These are phyloP conservation scores for Russula vinacea DNA, from an alignment of 768 basidiomycete genomes.

Conservation along the genomic window DNA sequence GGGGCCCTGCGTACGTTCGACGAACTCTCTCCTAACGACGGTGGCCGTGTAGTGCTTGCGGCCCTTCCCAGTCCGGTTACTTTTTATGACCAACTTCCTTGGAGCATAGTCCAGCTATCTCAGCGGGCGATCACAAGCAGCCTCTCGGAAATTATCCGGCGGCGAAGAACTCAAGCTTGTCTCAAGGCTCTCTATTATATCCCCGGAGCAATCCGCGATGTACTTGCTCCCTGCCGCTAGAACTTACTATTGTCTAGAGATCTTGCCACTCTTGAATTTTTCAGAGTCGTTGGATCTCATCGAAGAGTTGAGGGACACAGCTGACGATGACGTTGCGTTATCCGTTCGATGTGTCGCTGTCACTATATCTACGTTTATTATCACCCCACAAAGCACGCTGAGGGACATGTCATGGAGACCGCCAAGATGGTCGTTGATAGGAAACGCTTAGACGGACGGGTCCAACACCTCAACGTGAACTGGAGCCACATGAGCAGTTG, in stretches of 20 bases:
- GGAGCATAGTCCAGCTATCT: not conserved
- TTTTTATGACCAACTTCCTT: not conserved
- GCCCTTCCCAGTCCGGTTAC: slow-evolving; percentile 3
- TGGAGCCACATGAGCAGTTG: too few species aligned
- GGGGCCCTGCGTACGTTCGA: not conserved
- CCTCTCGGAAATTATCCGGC: not conserved
- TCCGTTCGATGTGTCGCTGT: not conserved
- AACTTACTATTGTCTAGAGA: not conserved
- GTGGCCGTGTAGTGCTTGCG: not conserved
- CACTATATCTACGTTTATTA: not conserved
- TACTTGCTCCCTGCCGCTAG: not conserved
- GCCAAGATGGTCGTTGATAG: not conserved
- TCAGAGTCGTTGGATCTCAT: not conserved
- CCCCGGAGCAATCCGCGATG: not conserved
- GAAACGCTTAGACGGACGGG: not conserved
- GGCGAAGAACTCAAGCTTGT: not conserved
- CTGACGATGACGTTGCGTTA: not conserved
- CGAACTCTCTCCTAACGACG: not conserved
- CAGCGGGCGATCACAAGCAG: not conserved
- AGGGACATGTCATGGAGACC: not conserved
- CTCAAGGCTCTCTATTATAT: not conserved
- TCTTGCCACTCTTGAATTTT: not conserved
- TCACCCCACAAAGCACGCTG: not conserved
- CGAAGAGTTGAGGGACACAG: not conserved
- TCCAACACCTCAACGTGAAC: too few species aligned